phyloP scores from a whole-genome alignment of 2,329 filamentous ascomycete species.

The Calonectria pseudoturangicola region DNA sequence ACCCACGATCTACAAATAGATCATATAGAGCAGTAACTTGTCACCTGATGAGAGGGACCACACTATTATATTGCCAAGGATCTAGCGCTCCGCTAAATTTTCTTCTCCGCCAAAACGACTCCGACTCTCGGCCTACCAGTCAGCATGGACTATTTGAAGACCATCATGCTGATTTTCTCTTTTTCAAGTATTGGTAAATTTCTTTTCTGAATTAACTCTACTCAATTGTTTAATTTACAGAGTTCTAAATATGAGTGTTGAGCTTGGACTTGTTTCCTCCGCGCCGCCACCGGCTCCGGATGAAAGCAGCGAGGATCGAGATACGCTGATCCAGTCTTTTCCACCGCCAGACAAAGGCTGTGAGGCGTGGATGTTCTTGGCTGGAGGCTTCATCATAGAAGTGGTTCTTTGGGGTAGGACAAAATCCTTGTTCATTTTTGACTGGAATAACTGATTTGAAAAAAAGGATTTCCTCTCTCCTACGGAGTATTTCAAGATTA shows the following conservation, averaged over 20 bases:
- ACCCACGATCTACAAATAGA: background rate
- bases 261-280: background rate
- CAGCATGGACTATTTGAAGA: background rate
- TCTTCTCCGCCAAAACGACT: constrained; percentile 1
- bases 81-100: background rate
- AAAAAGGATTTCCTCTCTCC: constrained; percentile 41
- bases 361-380: background rate
- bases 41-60: background rate
- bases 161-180: too few relatives aligned
- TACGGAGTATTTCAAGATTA: constrained; percentile 48
- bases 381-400: constrained; percentile 47
- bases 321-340: background rate
- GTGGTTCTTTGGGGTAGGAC: constrained; percentile 51
- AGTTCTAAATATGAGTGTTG: background rate
- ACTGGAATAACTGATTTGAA: background rate
- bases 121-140: constrained; percentile 4
- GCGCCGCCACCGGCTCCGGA: background rate
- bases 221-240: background rate
- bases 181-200: background rate
- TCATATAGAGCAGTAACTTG: background rate
- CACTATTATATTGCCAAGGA: constrained; percentile 2
- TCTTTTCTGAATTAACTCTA: too few relatives aligned
- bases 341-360: constrained; percentile 2
- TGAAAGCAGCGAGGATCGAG: background rate
- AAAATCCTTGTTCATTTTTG: background rate